Conservation (phyloP, 2,329 filamentous ascomycete species). For the Nemania sp. region DNA sequence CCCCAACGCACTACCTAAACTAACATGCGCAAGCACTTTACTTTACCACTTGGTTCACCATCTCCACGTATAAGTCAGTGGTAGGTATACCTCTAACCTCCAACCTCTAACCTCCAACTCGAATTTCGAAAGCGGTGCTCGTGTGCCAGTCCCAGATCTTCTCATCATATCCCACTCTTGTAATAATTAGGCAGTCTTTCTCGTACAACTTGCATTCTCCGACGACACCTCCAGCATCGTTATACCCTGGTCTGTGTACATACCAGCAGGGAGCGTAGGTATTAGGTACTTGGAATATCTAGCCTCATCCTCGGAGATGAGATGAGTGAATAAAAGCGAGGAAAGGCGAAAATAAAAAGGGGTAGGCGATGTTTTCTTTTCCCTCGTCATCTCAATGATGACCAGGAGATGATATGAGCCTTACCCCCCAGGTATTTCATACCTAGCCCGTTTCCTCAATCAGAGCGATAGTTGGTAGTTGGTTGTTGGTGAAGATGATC, state of each 20-base stretch:
- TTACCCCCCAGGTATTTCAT: neutral
- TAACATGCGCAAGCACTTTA: too few relatives aligned
- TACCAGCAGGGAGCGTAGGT: too few relatives aligned
- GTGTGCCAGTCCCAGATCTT: too few relatives aligned
- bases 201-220: neutral
- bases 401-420: neutral
- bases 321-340: neutral
- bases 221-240: neutral
- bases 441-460: neutral
- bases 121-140: too few relatives aligned
- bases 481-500: too few relatives aligned
- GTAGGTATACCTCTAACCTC: too few relatives aligned
- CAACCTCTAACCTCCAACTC: too few relatives aligned
- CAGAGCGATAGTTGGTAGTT: too few relatives aligned
- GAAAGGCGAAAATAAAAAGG: neutral
- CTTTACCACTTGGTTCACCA: too few relatives aligned
- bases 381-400: neutral
- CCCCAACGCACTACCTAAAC: too few relatives aligned
- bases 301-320: constrained; percentile 16
- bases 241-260: neutral
- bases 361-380: neutral
- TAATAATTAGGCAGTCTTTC: neutral
- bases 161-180: too few relatives aligned
- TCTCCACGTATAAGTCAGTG: too few relatives aligned
- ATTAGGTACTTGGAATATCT: neutral